Evolutionary conservation across 2,329 filamentous ascomycete species (phyloP), one percentile per base, ranked within the genome.

Genomic region (Fusarium sp.): DNA sequence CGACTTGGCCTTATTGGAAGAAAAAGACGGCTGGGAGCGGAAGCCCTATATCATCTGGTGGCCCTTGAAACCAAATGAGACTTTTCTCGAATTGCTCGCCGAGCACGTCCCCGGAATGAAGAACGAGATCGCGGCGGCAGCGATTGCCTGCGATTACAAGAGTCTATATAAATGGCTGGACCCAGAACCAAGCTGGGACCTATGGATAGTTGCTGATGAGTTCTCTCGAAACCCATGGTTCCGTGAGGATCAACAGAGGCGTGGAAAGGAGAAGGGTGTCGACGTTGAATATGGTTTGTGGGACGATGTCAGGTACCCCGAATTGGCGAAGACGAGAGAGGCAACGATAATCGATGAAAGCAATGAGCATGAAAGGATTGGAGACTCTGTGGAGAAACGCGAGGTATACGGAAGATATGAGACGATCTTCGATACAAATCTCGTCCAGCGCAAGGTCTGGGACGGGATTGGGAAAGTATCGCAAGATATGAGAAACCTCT

Each of bases 31-130:
- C 5, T 65, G 51, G 58, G 51, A 46, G 4, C n/a, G 13, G 4
- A 62, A 25, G 51, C 62, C 62, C 6, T 49, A 53, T 4, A 32
- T 54, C 4, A 65, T 65, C 42, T 65, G 62, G 62, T 62, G 62
- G 62, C 62, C 62, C 2, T 30, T 65, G 20, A 16, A 25, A 25
- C 23, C 23, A 23, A 23, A 23, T 23, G 23, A 23, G 23, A 23
- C 23, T 23, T 23, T 23, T 23, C 23, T 23, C 23, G 23, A 23
- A 23, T 23, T 23, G 23, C 23, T 23, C 23, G 23, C 23, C 23
- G 23, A 23, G 23, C 5, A 23, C 23, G 23, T 23, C 23, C 23
- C 23, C 23, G 23, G 23, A 7, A 23, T 23, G 58, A 56, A 32
- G 9, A 51, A 1, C 5, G 41, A 56, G 34, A 3, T 16, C 10